Percentiles rank a stretch among this genome's conserved stretches.
These are phyloP conservation scores for Chytriomyces hyalinus DNA, from an alignment of 192 early-diverging fungal genomes.

Conservation along the genomic window DNA sequence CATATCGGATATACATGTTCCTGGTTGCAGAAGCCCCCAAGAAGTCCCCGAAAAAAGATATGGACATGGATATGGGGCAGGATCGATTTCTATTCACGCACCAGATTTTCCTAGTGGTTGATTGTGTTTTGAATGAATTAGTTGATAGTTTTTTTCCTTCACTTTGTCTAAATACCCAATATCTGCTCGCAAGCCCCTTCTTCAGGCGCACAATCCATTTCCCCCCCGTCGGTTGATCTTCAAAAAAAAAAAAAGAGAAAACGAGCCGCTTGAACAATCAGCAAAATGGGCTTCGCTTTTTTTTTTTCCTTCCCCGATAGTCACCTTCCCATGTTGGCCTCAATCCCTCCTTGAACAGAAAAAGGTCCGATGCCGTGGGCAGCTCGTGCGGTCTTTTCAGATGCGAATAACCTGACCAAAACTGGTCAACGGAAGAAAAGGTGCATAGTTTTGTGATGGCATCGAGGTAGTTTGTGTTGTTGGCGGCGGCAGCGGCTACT, in stretches of 20 bases:
- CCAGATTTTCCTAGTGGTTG: slow-evolving; percentile 36
- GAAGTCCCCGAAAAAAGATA: neutral
- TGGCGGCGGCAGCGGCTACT: slow-evolving; percentile 42
- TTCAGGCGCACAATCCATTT: slow-evolving; percentile 93
- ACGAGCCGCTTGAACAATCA: neutral
- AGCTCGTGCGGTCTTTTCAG: slow-evolving; percentile 83
- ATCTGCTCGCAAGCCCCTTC: slow-evolving; percentile 88
- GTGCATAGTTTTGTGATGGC: slow-evolving; percentile 85
- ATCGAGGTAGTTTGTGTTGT: slow-evolving; percentile 76
- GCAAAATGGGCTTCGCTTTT: neutral
- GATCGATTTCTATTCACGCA: neutral
- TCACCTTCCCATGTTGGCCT: slow-evolving; percentile 93
- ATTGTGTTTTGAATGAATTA: neutral
- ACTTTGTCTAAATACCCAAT: slow-evolving; percentile 76
- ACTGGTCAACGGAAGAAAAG: slow-evolving; percentile 89
- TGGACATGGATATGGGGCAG: no score
- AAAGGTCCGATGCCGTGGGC: slow-evolving; percentile 86
- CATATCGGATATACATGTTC: no score
- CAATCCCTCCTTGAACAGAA: slow-evolving; percentile 90
- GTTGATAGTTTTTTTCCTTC: slow-evolving; percentile 12
- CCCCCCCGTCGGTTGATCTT: slow-evolving; percentile 89
- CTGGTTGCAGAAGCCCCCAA: neutral
- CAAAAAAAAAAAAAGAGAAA: slow-evolving; percentile 19
- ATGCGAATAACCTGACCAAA: slow-evolving; percentile 87
- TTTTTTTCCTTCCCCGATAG: neutral